Percentiles rank a stretch among this genome's conserved stretches.
Conservation (phyloP, 805 yeast species). For the Saturnispora zaruensis region DNA sequence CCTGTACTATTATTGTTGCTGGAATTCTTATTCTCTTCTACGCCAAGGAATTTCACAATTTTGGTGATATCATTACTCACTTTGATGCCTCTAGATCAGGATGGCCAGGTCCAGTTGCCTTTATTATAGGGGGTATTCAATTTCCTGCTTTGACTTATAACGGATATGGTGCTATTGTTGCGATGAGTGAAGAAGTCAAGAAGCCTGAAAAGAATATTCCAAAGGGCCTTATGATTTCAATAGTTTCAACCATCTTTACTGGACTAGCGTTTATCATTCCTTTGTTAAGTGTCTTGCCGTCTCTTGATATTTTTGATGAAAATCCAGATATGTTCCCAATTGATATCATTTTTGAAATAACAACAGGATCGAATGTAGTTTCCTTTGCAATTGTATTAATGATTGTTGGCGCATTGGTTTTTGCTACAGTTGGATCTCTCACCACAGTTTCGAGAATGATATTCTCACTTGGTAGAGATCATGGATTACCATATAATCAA, state of each 20-base stretch:
- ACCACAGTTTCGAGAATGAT: slow-evolving; percentile 81
- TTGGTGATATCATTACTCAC: slow-evolving; percentile 50
- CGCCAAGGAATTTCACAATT: slow-evolving; percentile 49
- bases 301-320: slow-evolving; percentile 48
- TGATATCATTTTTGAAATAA: slow-evolving; percentile 61
- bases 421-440: slow-evolving; percentile 71
- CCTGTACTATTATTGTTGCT: slow-evolving; percentile 59
- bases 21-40: slow-evolving; percentile 54
- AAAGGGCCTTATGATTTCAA: slow-evolving; percentile 59
- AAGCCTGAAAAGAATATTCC: slow-evolving; percentile 70
- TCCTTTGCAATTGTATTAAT: slow-evolving; percentile 61
- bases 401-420: slow-evolving; percentile 59
- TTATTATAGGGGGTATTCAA: slow-evolving; percentile 72
- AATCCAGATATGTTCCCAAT: slow-evolving; percentile 69
- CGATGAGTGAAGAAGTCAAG: slow-evolving; percentile 76
- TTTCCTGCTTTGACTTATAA: slow-evolving; percentile 72
- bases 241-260: slow-evolving; percentile 52
- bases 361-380: slow-evolving; percentile 60
- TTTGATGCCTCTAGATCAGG: slow-evolving; percentile 71
- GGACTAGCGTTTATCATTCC: slow-evolving; percentile 71
- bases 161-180: slow-evolving; percentile 75
- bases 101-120: slow-evolving; percentile 64
- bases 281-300: slow-evolving; percentile 62
- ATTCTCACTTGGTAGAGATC: slow-evolving; percentile 75
- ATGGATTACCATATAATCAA: slow-evolving; percentile 60